Percentiles rank a stretch among this genome's conserved stretches.
phyloP scores from a whole-genome alignment of 176 grass and related monocot species.

The Musa beccarii region DNA sequence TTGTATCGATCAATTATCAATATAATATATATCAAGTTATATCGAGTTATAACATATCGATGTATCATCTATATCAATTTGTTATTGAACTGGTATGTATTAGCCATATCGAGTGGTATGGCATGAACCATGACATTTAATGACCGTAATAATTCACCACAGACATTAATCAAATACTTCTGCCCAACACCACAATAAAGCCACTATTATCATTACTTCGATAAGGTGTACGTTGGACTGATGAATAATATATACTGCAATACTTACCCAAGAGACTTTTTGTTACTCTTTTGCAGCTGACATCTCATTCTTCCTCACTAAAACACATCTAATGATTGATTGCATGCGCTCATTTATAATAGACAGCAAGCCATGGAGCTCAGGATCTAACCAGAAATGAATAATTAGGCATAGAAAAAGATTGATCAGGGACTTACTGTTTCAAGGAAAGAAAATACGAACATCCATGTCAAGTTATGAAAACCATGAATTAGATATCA shows the following conservation, averaged over 20 bases:
- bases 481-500: background rate
- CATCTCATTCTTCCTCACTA: constrained; percentile 48
- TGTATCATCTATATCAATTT: no score
- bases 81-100: no score
- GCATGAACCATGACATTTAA: no score
- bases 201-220: background rate
- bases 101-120: no score
- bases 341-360: constrained; percentile 53
- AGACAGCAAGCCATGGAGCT: constrained; percentile 47
- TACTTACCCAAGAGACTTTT: constrained; percentile 42
- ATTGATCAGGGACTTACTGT: constrained; percentile 44
- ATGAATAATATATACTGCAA: background rate
- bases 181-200: background rate
- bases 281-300: constrained; percentile 44
- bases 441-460: constrained; percentile 14
- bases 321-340: constrained; percentile 56
- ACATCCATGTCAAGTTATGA: background rate
- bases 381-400: constrained; percentile 54
- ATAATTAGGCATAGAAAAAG: no score
- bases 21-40: no score
- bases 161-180: background rate
- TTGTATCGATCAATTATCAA: no score
- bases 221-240: background rate
- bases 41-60: no score
- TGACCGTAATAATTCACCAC: no score